These are phyloP conservation scores for Diaporthe citri DNA, from an alignment of 2,329 filamentous ascomycete genomes.

Conservation along the genomic window DNA sequence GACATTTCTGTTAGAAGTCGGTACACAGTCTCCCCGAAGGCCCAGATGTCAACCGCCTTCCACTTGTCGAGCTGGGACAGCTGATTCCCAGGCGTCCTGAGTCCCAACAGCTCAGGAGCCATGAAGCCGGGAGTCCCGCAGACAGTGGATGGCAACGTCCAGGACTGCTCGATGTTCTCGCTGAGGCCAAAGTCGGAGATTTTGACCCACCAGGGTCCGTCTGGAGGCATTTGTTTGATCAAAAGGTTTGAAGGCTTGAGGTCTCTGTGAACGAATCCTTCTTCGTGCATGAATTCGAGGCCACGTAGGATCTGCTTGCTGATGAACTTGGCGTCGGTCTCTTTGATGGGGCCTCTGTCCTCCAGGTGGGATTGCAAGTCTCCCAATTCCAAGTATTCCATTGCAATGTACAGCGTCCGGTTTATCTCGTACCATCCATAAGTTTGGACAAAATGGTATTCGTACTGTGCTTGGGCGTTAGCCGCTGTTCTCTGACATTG, in stretches of 20 bases:
- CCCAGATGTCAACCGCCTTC: conserved; percentile 1
- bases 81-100: not conserved
- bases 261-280: not conserved
- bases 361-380: not conserved
- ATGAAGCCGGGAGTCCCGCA: not conserved
- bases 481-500: not conserved
- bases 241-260: not conserved
- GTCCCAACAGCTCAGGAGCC: not conserved
- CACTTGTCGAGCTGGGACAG: not conserved
- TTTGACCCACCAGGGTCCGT: not conserved
- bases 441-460: not conserved
- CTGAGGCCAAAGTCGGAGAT: conserved; percentile 12
- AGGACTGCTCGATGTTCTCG: not conserved
- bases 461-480: not conserved
- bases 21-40: not conserved
- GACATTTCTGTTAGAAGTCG: not conserved
- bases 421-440: not conserved
- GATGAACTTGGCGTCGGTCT: not conserved
- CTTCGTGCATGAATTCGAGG: conserved; percentile 5
- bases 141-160: not conserved
- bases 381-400: not conserved
- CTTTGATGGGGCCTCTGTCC: not conserved
- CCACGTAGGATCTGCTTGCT: not conserved
- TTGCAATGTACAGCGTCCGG: not conserved
- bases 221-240: not conserved